phyloP scores from a whole-genome alignment of 2,329 filamentous ascomycete genomes.

The Ceratocystiopsis minuta region DNA sequence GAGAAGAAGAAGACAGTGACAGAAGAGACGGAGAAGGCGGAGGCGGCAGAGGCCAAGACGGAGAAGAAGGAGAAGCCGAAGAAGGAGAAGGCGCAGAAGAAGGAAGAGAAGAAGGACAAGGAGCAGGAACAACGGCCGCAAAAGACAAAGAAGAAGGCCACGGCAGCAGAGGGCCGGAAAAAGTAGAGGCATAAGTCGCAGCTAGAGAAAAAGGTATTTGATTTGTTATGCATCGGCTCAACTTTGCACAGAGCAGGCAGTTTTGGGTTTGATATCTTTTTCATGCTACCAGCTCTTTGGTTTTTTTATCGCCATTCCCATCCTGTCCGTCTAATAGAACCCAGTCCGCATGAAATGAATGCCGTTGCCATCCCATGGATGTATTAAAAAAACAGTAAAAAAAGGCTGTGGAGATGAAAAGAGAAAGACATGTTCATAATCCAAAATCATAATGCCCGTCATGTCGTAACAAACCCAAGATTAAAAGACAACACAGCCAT shows the following conservation, averaged over 20 bases:
- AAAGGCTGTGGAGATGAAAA: not conserved
- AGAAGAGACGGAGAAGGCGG: slow-evolving; percentile 8
- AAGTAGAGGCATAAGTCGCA: not conserved
- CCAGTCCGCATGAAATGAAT: no score
- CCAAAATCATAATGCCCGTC: slow-evolving; percentile 8
- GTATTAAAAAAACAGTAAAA: slow-evolving; percentile 1
- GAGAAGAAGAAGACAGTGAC: slow-evolving; percentile 6
- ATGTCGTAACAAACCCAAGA: slow-evolving; percentile 2
- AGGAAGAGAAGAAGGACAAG: slow-evolving; percentile 4
- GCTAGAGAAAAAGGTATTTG: no score
- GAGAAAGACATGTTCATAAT: slow-evolving; percentile 5
- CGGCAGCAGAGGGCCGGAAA: no score
- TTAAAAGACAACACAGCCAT: no score
- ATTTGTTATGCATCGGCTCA: no score
- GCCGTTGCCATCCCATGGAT: no score
- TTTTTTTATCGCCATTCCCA: no score
- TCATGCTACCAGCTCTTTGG: no score
- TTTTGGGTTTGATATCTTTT: no score
- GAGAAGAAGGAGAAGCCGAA: slow-evolving; percentile 7
- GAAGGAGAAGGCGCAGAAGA: slow-evolving; percentile 4
- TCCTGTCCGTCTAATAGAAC: no score
- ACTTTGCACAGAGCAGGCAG: no score
- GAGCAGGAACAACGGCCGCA: not conserved
- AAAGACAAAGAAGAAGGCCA: not conserved
- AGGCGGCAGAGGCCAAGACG: slow-evolving; percentile 12